These are phyloP conservation scores for Cystofilobasidium ferigula DNA, from an alignment of 768 basidiomycete species.

Conservation along the genomic window DNA sequence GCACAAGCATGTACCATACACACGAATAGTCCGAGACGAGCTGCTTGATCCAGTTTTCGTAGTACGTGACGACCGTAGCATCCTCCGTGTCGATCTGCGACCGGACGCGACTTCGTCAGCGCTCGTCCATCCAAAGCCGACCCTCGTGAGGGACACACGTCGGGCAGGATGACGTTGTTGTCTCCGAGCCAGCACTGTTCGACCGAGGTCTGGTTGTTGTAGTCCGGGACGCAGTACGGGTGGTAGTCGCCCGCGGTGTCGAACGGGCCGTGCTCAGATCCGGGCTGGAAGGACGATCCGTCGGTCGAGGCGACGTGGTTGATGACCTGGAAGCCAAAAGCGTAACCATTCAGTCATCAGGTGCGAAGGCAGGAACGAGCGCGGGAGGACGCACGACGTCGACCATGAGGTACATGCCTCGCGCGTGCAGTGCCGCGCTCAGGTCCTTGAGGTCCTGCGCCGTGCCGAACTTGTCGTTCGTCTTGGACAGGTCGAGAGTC, in stretches of 20 bases:
- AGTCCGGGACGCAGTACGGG: slow-evolving; percentile 60
- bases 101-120: no score
- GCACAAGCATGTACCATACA: no score
- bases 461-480: slow-evolving; percentile 63
- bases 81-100: slow-evolving; percentile 61
- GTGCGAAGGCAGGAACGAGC: no score
- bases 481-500: slow-evolving; percentile 26
- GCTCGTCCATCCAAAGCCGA: no score
- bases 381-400: no score
- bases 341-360: no score
- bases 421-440: slow-evolving; percentile 53
- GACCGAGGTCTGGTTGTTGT: slow-evolving; percentile 52
- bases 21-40: slow-evolving; percentile 55
- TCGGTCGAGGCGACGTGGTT: slow-evolving; percentile 68
- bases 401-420: slow-evolving; percentile 55
- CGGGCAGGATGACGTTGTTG: slow-evolving; percentile 57
- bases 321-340: slow-evolving; percentile 43
- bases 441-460: slow-evolving; percentile 60
- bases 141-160: no score
- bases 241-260: slow-evolving; percentile 45
- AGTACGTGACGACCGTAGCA: slow-evolving; percentile 51
- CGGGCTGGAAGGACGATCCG: slow-evolving; percentile 47
- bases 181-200: slow-evolving; percentile 56
- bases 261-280: slow-evolving; percentile 31
- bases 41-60: slow-evolving; percentile 56